Percentiles rank a stretch among this genome's conserved stretches.
Conservation (phyloP, 2,329 filamentous ascomycete species). For the Dendrostoma leiphaemia region DNA sequence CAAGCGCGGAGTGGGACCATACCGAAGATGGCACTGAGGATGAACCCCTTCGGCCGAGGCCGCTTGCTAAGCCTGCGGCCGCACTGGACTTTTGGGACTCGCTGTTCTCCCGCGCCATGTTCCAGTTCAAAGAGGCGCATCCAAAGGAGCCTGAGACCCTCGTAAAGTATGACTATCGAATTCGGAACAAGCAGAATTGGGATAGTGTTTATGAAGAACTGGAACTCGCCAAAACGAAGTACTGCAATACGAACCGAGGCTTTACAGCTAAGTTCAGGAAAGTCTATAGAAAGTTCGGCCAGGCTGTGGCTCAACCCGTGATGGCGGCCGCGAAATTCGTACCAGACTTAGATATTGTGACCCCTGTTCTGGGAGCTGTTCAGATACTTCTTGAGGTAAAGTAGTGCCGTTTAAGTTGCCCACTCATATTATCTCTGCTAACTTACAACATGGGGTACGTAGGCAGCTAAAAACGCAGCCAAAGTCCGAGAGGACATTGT, state of each 20-base stretch:
- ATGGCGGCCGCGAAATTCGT: too few species aligned
- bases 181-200: slow-evolving; percentile 1
- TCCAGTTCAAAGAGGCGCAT: background rate
- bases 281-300: slow-evolving; percentile 1
- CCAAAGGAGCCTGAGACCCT: background rate
- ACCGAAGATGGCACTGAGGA: background rate
- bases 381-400: background rate
- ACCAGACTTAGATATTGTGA: background rate
- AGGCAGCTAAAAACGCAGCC: background rate
- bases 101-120: background rate
- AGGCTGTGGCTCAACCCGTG: background rate
- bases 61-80: background rate
- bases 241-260: background rate
- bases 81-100: background rate
- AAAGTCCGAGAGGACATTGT: background rate
- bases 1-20: background rate
- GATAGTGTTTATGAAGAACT: background rate
- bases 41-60: background rate
- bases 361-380: background rate
- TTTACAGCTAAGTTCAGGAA: background rate
- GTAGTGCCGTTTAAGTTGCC: too few species aligned
- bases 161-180: background rate
- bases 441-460: too few species aligned
- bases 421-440: too few species aligned
- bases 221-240: background rate